phyloP scores from a whole-genome alignment of 129 eudicot species.

The Tagetes patula region DNA sequence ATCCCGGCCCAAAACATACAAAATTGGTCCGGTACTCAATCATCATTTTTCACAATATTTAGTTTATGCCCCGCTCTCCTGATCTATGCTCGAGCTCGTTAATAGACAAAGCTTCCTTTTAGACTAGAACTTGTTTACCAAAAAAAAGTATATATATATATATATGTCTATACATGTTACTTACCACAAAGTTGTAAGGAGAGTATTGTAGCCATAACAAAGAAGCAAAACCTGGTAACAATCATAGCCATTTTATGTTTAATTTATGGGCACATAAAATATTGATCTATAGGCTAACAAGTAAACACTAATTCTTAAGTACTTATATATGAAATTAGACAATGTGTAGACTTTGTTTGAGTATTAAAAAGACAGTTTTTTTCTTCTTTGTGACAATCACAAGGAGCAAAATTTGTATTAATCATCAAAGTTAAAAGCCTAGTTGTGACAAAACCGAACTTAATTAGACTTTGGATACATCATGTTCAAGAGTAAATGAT shows the following conservation, averaged over 20 bases:
- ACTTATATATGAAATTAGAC: not conserved
- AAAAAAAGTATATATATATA: too few species aligned
- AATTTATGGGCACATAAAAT: not conserved
- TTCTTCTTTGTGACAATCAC: slow-evolving; percentile 26
- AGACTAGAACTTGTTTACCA: too few species aligned
- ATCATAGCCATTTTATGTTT: slow-evolving; percentile 1
- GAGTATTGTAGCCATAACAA: slow-evolving; percentile 2
- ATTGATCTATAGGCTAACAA: not conserved
- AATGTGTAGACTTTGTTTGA: slow-evolving; percentile 19
- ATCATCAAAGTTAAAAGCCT: slow-evolving; percentile 16
- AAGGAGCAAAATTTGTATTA: slow-evolving; percentile 4
- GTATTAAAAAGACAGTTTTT: not conserved
- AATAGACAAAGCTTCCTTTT: too few species aligned
- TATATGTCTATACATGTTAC: not conserved
- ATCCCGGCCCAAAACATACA: too few species aligned
- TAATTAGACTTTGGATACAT: slow-evolving; percentile 27
- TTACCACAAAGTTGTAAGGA: slow-evolving; percentile 27
- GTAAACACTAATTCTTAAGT: not conserved
- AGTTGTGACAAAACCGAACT: slow-evolving; percentile 26
- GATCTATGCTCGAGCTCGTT: too few species aligned
- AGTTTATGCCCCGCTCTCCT: too few species aligned
- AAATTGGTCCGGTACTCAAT: too few species aligned
- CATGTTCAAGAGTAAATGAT: not conserved
- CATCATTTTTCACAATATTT: too few species aligned
- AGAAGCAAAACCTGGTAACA: slow-evolving; percentile 15